Base-by-base conservation (phyloP, 805 yeast species). In the Barnettozyma vustinii region DNA sequence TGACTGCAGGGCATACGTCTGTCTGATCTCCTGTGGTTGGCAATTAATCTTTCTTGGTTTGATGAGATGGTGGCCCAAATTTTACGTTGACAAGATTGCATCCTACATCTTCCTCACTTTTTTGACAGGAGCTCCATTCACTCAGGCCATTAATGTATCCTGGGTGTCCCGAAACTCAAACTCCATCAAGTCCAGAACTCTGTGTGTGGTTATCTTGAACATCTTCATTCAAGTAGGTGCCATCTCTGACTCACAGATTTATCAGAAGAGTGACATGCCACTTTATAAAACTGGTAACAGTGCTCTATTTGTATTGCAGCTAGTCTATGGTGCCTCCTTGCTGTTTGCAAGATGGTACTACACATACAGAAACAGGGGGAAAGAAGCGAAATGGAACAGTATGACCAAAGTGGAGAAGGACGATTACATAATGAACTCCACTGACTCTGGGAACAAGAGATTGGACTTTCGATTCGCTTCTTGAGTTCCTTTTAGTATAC, bases 401-500 rank as follows among this genome's bases (percentile, higher is more conserved):
- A 5, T 44, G 36, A 21, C 36, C 9, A 53, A 54, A 39, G 62
- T 54, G 13, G 51, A 52, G 23, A 44, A 40, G 12, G 52, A 41
- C 6, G 52, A 46, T 1, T 25, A 42, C 15, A 20, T 37, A n/a
- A 37, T 26, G 27, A 42, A 23, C 16, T 44, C 46, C 5, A 25
- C 12, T 13, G 46, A 44, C 36, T 40, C 23, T 21, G 46, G 42
- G 2, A 44, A 39, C 30, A 6, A 16, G 4, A 36, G 41, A 37
- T 15, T 44, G 5, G 46, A 44, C 1, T 44, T 44, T 27, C 36
- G 46, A 44, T 44, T 44, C 13, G 46, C 32, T 12, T 7, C 13
- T 9, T 27, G 32, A 27, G 10, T 27, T n/a, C n/a, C n/a, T n/a
- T n/a, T n/a, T n/a, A n/a, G n/a, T n/a, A n/a, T n/a, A n/a, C n/a